Evolutionary conservation across 2,329 filamentous ascomycete genomes (phyloP).

Genomic region (Triangularia verruculosa): DNA sequence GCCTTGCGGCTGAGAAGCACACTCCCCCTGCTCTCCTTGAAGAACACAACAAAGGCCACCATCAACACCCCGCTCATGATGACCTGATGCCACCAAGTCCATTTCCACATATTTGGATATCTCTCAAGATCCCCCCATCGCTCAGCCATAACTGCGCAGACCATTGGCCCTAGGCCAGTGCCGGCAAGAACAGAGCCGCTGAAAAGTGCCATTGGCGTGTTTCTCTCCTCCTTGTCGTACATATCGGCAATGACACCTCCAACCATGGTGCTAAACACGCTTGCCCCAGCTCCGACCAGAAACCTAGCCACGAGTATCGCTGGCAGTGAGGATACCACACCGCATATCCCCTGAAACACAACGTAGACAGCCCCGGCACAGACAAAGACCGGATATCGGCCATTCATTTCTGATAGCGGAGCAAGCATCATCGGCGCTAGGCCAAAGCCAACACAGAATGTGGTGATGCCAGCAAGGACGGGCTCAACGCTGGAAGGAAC

Average conservation of each 20-base stretch:
- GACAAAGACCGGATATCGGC: slow-evolving; percentile 78
- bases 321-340: slow-evolving; percentile 63
- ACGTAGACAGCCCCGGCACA: slow-evolving; percentile 70
- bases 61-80: slow-evolving; percentile 66
- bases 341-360: slow-evolving; percentile 68
- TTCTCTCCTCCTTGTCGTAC: slow-evolving; percentile 73
- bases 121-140: slow-evolving; percentile 42
- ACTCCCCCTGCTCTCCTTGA: slow-evolving; percentile 78
- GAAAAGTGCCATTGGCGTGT: slow-evolving; percentile 88
- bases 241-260: slow-evolving; percentile 90
- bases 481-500: slow-evolving; percentile 57
- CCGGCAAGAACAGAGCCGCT: slow-evolving; percentile 75
- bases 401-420: slow-evolving; percentile 85
- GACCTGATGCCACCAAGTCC: slow-evolving; percentile 85
- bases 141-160: slow-evolving; percentile 67
- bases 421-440: slow-evolving; percentile 84
- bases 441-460: slow-evolving; percentile 78
- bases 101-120: slow-evolving; percentile 62
- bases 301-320: slow-evolving; percentile 77
- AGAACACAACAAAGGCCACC: slow-evolving; percentile 62
- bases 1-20: slow-evolving; percentile 79
- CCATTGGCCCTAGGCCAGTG: slow-evolving; percentile 73
- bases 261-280: slow-evolving; percentile 81
- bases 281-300: slow-evolving; percentile 72
- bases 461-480: slow-evolving; percentile 72